Evolutionary conservation across 805 yeast species (phyloP), one percentile per base, ranked within the genome.

Genomic region (Cyberlindnera nakhonratchasimensis): DNA sequence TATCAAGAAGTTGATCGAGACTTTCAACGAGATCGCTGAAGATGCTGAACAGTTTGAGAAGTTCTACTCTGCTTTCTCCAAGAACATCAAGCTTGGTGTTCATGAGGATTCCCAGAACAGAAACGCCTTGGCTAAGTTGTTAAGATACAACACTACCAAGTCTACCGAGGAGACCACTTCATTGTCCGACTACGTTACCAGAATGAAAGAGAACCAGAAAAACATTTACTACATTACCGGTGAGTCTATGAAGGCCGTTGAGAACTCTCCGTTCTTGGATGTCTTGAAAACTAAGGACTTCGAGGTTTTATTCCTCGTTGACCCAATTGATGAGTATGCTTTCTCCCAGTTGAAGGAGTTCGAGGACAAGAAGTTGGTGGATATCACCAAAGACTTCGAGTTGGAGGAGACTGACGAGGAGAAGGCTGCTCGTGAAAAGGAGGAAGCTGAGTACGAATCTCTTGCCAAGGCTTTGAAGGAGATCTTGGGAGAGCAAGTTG

Each of bases 161-260:
- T 83, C 96, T 53, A 65, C 79, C 59, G 99, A 91, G 65, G 99
- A 93, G 77, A 68, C 77, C 69, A 91, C 97, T 56, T 91, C 98
- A 29, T 80, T 93, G 64, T 72, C 95, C 57, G 99, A 93, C 76
- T 93, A 93, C 75, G 95, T 93, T 54, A 91, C 98, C 57, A 86
- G 98, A 76, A 93, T 93, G 99, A 96, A 93, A 69, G 97, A 89
- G 75, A 96, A 88, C 79, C 99, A 93, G 79, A 90, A 93, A 93
- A 93, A 93, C 80, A 87, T 93, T 65, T 93, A 93, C 83, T 93
- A 79, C 82, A 93, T 93, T 71, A 93, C 99, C 66, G 99, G 99
- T 84, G 99, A 93, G 79, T 80, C 95, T 50, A 70, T 87, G 67
- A 91, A 93, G 82, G 88, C 96, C 59, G 96, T 93, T 63, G 97